These are phyloP conservation scores for Sporothrix brunneoviolacea DNA, from an alignment of 2,329 filamentous ascomycete genomes.

Conservation along the genomic window DNA sequence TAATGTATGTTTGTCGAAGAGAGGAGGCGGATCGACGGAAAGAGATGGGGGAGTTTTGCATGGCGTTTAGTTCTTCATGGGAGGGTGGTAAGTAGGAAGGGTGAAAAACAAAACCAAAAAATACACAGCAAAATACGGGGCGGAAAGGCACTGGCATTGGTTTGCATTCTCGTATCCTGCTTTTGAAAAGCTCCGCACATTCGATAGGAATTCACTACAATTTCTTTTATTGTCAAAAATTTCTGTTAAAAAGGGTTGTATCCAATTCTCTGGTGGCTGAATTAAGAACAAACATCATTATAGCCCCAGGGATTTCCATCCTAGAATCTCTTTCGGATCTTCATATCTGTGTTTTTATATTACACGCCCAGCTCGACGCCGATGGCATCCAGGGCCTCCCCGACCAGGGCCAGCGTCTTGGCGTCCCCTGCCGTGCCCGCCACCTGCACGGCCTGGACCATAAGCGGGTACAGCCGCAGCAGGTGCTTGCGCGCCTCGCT, in stretches of 20 bases:
- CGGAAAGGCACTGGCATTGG: no score
- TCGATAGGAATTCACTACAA: no score
- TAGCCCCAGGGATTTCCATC: no score
- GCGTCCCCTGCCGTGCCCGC: conserved; percentile 53
- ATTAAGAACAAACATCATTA: no score
- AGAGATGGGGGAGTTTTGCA: background rate
- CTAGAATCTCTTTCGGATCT: no score
- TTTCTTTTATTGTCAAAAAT: no score
- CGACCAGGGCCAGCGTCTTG: conserved; percentile 50
- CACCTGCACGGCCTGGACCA: conserved; percentile 57
- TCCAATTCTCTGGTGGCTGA: no score
- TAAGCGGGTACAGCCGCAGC: conserved; percentile 69
- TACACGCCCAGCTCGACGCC: conserved; percentile 46
- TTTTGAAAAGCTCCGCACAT: no score
- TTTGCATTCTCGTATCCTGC: no score
- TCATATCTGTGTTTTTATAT: no score
- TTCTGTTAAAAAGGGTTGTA: no score
- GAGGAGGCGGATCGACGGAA: background rate
- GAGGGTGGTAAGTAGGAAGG: no score
- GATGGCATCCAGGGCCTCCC: conserved; percentile 55
- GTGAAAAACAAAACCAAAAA: background rate
- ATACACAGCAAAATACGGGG: background rate
- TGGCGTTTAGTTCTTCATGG: conserved; percentile 1
- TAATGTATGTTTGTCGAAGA: background rate
- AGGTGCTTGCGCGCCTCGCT: conserved; percentile 66